These are phyloP conservation scores for Tylopilus intermedius DNA, from an alignment of 768 basidiomycete genomes.

Conservation along the genomic window DNA sequence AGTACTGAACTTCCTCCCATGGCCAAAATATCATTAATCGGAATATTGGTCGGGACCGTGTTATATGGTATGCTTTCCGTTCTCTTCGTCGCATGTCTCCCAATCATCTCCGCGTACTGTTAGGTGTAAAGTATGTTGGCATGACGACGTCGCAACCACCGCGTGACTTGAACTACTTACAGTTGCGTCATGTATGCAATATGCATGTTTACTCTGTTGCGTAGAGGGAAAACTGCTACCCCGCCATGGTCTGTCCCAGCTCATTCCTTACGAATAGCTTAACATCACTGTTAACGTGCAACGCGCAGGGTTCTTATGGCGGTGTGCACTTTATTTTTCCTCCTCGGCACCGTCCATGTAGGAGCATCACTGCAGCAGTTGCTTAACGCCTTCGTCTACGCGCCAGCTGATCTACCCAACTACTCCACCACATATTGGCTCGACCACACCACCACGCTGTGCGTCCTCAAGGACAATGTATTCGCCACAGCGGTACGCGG, in stretches of 20 bases:
- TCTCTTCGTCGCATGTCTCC: background rate
- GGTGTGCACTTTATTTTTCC: background rate
- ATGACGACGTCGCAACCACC: too few relatives aligned
- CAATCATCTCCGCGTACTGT: background rate
- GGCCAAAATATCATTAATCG: background rate
- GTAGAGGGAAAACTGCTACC: background rate
- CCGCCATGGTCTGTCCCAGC: background rate
- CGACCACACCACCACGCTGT: background rate
- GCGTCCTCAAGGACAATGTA: background rate
- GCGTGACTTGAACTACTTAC: background rate
- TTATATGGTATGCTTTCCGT: background rate
- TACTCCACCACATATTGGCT: conserved; percentile 6
- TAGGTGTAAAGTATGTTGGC: background rate
- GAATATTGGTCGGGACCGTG: background rate
- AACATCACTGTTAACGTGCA: background rate
- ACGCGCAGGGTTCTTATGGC: background rate
- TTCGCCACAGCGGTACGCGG: background rate
- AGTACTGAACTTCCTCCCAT: background rate
- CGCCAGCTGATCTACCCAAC: background rate
- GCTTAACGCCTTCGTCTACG: conserved; percentile 1
- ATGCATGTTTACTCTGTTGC: background rate
- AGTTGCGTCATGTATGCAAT: conserved; percentile 1
- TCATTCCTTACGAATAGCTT: background rate
- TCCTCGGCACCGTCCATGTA: background rate
- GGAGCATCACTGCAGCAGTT: background rate